Evolutionary conservation across 768 basidiomycete species (phyloP).

Genomic region (Boletus pseudopeckii): DNA sequence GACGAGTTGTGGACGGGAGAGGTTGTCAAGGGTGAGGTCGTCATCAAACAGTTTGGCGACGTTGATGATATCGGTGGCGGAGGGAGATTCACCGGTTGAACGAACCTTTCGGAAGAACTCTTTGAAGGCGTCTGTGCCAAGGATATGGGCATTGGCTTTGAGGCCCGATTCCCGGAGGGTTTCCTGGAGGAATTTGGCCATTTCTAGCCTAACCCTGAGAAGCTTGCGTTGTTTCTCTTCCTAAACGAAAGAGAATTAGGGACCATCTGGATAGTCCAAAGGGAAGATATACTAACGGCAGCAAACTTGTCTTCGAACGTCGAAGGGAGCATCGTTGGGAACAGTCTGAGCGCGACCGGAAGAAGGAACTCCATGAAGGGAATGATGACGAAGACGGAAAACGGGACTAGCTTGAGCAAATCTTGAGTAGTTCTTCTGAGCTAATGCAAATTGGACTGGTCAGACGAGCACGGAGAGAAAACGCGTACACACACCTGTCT

Average conservation of each 20-base stretch:
- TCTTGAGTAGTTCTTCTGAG: conserved; percentile 92
- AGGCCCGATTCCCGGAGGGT: conserved; percentile 92
- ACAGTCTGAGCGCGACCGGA: conserved; percentile 93
- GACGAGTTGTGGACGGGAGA: conserved; percentile 96
- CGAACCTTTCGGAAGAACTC: conserved; percentile 99
- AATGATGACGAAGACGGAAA: conserved; percentile 90
- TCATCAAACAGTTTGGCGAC: conserved; percentile 98
- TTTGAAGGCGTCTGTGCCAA: conserved; percentile 94
- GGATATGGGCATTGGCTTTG: conserved; percentile 89
- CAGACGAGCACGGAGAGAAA: background rate
- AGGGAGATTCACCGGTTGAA: conserved; percentile 92
- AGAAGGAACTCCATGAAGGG: conserved; percentile 98
- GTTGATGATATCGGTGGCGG: conserved; percentile 82
- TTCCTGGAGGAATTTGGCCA: conserved; percentile 99
- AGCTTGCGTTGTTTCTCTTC: conserved; percentile 97
- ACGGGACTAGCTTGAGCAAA: conserved; percentile 88
- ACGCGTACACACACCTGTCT: conserved; percentile 62
- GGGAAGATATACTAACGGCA: conserved; percentile 50
- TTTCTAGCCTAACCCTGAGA: conserved; percentile 90
- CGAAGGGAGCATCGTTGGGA: conserved; percentile 98
- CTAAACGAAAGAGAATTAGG: conserved; percentile 35
- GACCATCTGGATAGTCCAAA: background rate
- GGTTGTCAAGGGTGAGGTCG: conserved; percentile 95
- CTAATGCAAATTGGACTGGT: conserved; percentile 37
- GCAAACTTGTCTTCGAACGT: conserved; percentile 98